Conservation (phyloP, 2,329 filamentous ascomycete species). For the Trichoderma cornu-damae region DNA sequence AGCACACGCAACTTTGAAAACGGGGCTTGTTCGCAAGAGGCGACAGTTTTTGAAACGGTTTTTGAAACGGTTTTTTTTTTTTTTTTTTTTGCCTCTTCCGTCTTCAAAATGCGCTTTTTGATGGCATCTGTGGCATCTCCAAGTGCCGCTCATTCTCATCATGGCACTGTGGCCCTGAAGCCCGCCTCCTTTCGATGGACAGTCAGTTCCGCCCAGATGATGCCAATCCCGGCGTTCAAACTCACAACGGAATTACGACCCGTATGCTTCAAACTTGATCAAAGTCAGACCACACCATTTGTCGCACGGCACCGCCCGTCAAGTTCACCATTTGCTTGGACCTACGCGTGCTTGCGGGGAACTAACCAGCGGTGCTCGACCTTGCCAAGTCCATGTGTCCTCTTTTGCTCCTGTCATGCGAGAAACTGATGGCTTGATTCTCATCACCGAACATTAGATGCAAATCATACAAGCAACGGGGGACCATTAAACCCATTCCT, state of each 20-base stretch:
- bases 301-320: constrained; percentile 13
- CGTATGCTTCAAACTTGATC: background rate
- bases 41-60: too few relatives aligned
- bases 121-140: background rate
- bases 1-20: background rate
- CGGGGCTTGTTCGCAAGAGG: constrained; percentile 11
- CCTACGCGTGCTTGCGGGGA: background rate
- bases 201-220: too few relatives aligned
- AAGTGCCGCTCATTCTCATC: background rate
- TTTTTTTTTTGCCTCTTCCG: constrained; percentile 18
- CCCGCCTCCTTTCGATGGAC: background rate
- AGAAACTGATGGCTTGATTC: background rate
- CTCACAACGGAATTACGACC: too few relatives aligned
- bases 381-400: background rate
- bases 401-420: background rate
- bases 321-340: background rate
- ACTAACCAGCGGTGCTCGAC: constrained; percentile 16
- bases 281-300: background rate
- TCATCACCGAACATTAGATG: background rate
- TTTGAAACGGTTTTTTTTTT: too few relatives aligned
- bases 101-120: constrained; percentile 28
- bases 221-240: too few relatives aligned
- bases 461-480: background rate
- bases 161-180: background rate
- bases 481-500: too few relatives aligned